Evolutionary conservation across 495 filamentous ascomycete species (phyloP).

Genomic region (Talaromyces borbonicus): DNA sequence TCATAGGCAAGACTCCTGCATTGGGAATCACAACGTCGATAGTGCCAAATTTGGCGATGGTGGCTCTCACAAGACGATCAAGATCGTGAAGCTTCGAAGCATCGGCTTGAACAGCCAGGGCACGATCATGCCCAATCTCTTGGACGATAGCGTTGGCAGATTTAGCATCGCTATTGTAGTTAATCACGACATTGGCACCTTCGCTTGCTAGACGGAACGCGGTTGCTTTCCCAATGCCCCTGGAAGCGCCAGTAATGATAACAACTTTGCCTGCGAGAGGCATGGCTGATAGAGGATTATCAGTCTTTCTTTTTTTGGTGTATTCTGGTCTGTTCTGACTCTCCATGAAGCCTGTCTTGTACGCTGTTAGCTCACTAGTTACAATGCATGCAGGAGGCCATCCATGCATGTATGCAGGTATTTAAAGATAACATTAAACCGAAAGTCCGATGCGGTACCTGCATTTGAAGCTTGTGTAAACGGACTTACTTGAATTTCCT

Average conservation of each 20-base stretch:
- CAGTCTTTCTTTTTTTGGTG: too few relatives aligned
- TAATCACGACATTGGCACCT: slow-evolving; percentile 55
- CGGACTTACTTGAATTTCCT: too few relatives aligned
- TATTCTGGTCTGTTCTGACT: too few relatives aligned
- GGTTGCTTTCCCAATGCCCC: slow-evolving; percentile 56
- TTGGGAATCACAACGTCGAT: slow-evolving; percentile 59
- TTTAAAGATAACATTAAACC: too few relatives aligned
- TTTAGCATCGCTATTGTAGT: slow-evolving; percentile 42
- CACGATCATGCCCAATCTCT: slow-evolving; percentile 41
- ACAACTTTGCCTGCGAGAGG: slow-evolving; percentile 46
- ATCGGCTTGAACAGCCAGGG: slow-evolving; percentile 47
- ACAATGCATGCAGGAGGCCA: too few relatives aligned
- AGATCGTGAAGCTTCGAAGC: slow-evolving; percentile 29
- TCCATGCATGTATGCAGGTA: too few relatives aligned
- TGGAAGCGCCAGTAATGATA: slow-evolving; percentile 56
- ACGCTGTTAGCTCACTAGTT: too few relatives aligned
- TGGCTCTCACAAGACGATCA: slow-evolving; percentile 28
- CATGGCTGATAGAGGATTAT: not conserved
- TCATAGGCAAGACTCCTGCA: too few relatives aligned
- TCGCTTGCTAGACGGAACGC: slow-evolving; percentile 42
- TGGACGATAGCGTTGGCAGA: slow-evolving; percentile 46
- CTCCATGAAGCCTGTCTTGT: too few relatives aligned
- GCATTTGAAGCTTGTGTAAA: too few relatives aligned
- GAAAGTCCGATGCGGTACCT: too few relatives aligned
- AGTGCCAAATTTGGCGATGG: slow-evolving; percentile 33